Evolutionary conservation across 2,329 filamentous ascomycete genomes (phyloP), one percentile per base, ranked within the genome.

Genomic region (Phoma sp.): DNA sequence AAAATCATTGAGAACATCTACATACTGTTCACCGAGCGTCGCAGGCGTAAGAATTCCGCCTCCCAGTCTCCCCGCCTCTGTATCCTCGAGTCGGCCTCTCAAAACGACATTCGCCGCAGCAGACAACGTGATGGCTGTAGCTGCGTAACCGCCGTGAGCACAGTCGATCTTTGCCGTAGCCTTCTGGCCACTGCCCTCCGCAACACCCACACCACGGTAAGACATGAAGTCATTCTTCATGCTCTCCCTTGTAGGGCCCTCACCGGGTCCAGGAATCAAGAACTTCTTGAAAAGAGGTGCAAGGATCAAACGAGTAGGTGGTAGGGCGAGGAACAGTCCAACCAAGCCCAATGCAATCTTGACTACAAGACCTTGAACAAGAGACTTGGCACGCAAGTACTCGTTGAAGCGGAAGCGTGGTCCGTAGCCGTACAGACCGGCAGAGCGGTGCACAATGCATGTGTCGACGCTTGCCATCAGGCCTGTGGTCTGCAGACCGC

Each of bases 41-140:
- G 89, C 87, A 0, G 90, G 86, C 1, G 90, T 93, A 57, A 90
- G 84, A 20, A 91, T 77, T 2, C 89, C 90, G 15, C 89, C 89
- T 1, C 79, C 80, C 11, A 91, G 75, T 29, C 80, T 73, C 40
- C 81, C 77, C 9, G 80, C 81, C 30, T 76, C 67, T 2, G 84
- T 75, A 12, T 86, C 70, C 17, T 73, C 63, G 3, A 75, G 46
- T 25, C 67, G 81, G 32, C 89, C 87, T 53, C 88, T 80, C 14
- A 92, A 76, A 26, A 93, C 77, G 0, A 86, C 85, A 32, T 83
- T 76, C 4, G 88, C 89, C 11, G 83, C 89, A 64, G 91, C 81
- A 2, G 83, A 81, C 12, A 90, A 67, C 23, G 88, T 79, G 15
- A 87, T 67, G 0, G 82, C 90, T 4, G 89, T 92, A 45, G 91